Evolutionary conservation across 106 monocot genomes (phyloP).

Genomic region (Apostasia ramifera): DNA sequence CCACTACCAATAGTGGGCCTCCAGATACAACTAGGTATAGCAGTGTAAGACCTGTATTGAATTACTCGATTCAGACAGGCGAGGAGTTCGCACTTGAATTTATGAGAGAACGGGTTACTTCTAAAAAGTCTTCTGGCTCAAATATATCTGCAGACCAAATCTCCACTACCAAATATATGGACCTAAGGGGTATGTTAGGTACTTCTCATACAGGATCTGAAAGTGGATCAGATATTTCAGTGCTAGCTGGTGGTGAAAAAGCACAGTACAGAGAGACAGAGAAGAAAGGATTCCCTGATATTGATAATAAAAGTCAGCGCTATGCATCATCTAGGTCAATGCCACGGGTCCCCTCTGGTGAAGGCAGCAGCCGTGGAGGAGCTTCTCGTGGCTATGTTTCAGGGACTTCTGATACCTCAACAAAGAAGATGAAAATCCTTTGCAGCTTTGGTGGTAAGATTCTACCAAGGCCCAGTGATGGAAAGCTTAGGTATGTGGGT

Average conservation of each 20-base stretch:
- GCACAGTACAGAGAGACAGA: conserved; percentile 31
- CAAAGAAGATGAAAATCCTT: conserved; percentile 59
- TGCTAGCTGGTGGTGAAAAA: conserved; percentile 28
- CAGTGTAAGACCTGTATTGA: conserved; percentile 40
- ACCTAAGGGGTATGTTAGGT: conserved; percentile 31
- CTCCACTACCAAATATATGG: conserved; percentile 35
- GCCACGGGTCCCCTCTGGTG: conserved; percentile 30
- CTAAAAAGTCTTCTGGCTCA: conserved; percentile 36
- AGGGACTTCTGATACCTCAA: conserved; percentile 48
- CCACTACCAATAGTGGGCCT: conserved; percentile 26
- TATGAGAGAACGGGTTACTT: conserved; percentile 59
- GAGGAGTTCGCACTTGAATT: conserved; percentile 90
- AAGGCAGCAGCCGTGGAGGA: conserved; percentile 37
- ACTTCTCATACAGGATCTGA: conserved; percentile 39
- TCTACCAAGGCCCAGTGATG: conserved; percentile 85
- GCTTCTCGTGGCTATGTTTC: conserved; percentile 43
- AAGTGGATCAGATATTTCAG: conserved; percentile 28
- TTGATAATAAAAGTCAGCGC: conserved; percentile 27
- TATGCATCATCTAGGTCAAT: conserved; percentile 31
- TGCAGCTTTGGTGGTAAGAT: conserved; percentile 91
- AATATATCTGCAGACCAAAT: conserved; percentile 39
- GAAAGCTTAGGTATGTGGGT: conserved; percentile 91
- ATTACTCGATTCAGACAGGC: conserved; percentile 87
- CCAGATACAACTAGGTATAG: conserved; percentile 22
- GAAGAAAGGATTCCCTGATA: conserved; percentile 24